A percentile compares a stretch with the other conserved stretches of the same genome.
Conservation (phyloP, 2,329 filamentous ascomycete genomes). For the Acephala macrosclerotiorum region DNA sequence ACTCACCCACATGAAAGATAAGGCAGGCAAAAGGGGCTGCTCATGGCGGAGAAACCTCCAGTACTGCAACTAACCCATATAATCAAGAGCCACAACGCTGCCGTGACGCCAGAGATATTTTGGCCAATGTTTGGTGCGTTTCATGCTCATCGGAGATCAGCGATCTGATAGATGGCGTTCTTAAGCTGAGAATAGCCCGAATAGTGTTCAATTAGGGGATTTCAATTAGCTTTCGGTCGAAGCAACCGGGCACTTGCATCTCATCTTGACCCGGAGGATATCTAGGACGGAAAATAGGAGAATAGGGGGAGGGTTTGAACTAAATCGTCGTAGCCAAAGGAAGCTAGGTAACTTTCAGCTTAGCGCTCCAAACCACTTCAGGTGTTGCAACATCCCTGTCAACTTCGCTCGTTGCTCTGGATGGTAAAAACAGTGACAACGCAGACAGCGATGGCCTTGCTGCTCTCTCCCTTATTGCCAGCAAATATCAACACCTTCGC, state of each 20-base stretch:
- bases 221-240: neutral
- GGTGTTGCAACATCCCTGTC: neutral
- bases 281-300: neutral
- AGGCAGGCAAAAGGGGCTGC: no score
- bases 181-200: neutral
- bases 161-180: neutral
- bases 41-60: no score
- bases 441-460: slow-evolving; percentile 17
- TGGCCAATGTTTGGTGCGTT: neutral
- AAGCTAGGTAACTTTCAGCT: neutral
- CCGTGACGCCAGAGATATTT: no score
- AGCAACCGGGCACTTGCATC: neutral
- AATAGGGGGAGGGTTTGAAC: neutral
- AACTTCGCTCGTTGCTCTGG: neutral
- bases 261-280: neutral
- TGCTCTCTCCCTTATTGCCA: neutral
- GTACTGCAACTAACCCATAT: no score
- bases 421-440: slow-evolving; percentile 16
- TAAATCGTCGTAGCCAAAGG: neutral
- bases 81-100: no score
- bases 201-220: neutral
- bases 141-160: neutral
- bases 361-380: slow-evolving; percentile 2
- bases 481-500: slow-evolving; percentile 8
- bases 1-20: no score